Conservation (phyloP, 331 rosid species). For the Quercus tomentella region DNA sequence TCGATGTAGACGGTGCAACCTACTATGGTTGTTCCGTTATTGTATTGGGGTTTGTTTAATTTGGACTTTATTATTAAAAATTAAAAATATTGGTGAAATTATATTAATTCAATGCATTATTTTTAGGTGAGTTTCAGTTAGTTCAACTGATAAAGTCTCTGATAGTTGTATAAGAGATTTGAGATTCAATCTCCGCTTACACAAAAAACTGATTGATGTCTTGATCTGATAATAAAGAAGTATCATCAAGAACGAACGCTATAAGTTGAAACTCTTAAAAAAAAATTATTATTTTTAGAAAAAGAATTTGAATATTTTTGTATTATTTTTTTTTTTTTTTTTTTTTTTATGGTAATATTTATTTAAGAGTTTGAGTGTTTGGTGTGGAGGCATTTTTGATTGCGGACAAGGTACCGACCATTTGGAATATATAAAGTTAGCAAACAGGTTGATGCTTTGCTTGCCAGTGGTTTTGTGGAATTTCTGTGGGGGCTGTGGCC, state of each 20-base stretch:
- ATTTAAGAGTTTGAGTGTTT: constrained; percentile 11
- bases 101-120: no score
- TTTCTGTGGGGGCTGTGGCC: constrained; percentile 8
- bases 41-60: not conserved
- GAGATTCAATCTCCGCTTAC: rapidly evolving
- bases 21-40: constrained; percentile 15
- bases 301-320: not conserved
- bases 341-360: no score
- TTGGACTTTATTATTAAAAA: not conserved
- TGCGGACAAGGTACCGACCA: constrained; percentile 48
- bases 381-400: constrained; percentile 15
- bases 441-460: not conserved
- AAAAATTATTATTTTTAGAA: not conserved
- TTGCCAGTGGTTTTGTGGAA: constrained; percentile 20
- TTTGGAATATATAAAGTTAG: constrained; percentile 9
- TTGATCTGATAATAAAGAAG: rapidly evolving
- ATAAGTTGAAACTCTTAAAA: no score
- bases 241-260: rapidly evolving
- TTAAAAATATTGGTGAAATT: no score
- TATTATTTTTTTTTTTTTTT: no score
- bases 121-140: not conserved
- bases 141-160: rapidly evolving
- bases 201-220: rapidly evolving
- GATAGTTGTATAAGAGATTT: rapidly evolving
- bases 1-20: constrained; percentile 40